Base-by-base conservation (phyloP, 225 moss, liverwort and hornwort species). In the Rhytidiadelphus loreus region DNA sequence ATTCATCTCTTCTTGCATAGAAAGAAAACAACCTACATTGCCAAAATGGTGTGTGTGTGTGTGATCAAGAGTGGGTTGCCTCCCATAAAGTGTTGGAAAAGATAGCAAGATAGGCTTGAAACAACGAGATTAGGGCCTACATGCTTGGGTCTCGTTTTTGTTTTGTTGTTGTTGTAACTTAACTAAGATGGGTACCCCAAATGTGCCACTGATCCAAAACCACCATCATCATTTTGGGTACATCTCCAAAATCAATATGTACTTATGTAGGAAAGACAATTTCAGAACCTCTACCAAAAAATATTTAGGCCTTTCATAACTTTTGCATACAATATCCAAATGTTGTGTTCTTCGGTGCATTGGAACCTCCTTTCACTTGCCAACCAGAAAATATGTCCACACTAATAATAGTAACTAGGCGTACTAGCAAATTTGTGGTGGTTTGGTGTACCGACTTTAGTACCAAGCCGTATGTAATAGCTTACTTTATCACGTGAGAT, bases 331-430 rank as follows among this genome's bases (percentile, higher is more conserved):
- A 0, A 0, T 52, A 5, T 52, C 0, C 5, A 33, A 22, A 35
- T 52, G 2, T 22, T 2, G 0, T 0, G 0, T 33, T 75, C 2
- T 33, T 50, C 21, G 2, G 0, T 52, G 21, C 5, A 1, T 19
- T 50, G 12, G 8, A 50, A 22, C 11, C 2, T 75, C 20, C 50
- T 75, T 50, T 75, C 12, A 11, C 20, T 48, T 21, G 7, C 5
- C 8, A 33, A 75, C 12, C 50, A 13, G 30, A 48, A 75, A 50
- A 50, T 0, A 21, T 7, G 12, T 50, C 21, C 4, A 20, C 0
- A 32, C 0, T 71, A 16, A 13, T 29, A 29, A 44, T 21, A 12
- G 7, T 32, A 19, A 32, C 7, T 12, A 32, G 20, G 32, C 33
- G 21, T 0, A 50, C 2, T 33, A 20, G 8, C 10, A 17, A 70